A percentile compares a stretch with the other conserved stretches of the same genome.
Conservation (phyloP, 2,329 filamentous ascomycete genomes). For the Pseudopithomyces maydicus region DNA sequence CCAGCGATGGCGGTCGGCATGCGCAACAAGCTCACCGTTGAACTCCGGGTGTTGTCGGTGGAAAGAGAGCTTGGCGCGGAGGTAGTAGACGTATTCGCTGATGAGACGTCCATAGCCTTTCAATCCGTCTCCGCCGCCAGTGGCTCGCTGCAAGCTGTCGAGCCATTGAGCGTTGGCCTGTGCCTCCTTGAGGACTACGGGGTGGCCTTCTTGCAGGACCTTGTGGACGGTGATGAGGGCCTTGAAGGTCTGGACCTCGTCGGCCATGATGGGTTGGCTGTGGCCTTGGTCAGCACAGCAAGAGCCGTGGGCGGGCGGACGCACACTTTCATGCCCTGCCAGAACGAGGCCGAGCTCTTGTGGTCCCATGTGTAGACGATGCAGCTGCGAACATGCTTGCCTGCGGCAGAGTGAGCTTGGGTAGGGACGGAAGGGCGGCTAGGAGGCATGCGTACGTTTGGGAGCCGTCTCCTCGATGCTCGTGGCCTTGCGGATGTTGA, state of each 20-base stretch:
- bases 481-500: slow-evolving; percentile 71
- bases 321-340: slow-evolving; percentile 98
- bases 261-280: slow-evolving; percentile 95
- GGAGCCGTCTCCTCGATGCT: slow-evolving; percentile 70
- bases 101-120: slow-evolving; percentile 90
- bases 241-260: slow-evolving; percentile 99
- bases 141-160: slow-evolving; percentile 85
- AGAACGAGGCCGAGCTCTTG: slow-evolving; percentile 92
- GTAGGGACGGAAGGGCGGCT: slow-evolving; percentile 1
- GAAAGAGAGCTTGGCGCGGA: slow-evolving; percentile 94
- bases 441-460: slow-evolving; percentile 57
- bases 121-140: slow-evolving; percentile 76
- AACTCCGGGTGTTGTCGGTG: slow-evolving; percentile 97
- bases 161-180: slow-evolving; percentile 90
- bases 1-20: background rate
- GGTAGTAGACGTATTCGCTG: slow-evolving; percentile 93
- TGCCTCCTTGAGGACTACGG: slow-evolving; percentile 82
- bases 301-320: slow-evolving; percentile 35
- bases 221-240: slow-evolving; percentile 97
- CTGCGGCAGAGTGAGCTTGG: slow-evolving; percentile 48
- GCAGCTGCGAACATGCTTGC: slow-evolving; percentile 95
- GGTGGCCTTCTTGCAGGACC: slow-evolving; percentile 95
- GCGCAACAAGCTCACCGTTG: slow-evolving; percentile 66
- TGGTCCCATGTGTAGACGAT: slow-evolving; percentile 99
- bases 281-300: slow-evolving; percentile 16